Evolutionary conservation across 208 protist species (phyloP).

Genomic region (Trypanosoma brucei): DNA sequence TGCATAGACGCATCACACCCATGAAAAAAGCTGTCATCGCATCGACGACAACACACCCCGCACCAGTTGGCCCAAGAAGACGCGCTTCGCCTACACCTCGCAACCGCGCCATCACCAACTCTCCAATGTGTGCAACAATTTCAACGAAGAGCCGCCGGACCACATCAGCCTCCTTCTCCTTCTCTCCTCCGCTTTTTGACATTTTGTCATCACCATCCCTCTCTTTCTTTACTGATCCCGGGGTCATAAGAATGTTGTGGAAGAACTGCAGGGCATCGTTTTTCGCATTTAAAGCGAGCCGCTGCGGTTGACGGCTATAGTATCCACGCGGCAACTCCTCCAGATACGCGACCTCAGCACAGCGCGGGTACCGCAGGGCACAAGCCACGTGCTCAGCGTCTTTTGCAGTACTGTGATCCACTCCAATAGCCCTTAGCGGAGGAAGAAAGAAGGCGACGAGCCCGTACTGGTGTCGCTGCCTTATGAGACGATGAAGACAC

Average conservation of each 20-base stretch:
- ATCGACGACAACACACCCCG: conserved; percentile 18
- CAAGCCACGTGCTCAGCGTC: conserved; percentile 26
- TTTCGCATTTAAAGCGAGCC: conserved; percentile 26
- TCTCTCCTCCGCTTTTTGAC: conserved; percentile 11
- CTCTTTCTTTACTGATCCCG: background rate
- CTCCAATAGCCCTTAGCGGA: conserved; percentile 58
- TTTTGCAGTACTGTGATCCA: conserved; percentile 45
- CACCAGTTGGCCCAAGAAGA: background rate
- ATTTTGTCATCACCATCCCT: background rate
- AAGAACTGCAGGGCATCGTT: conserved; percentile 33
- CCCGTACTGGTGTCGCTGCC: conserved; percentile 32
- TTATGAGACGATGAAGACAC: conserved; percentile 41
- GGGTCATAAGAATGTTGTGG: conserved; percentile 20
- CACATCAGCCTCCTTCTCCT: conserved; percentile 4
- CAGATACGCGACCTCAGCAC: conserved; percentile 41
- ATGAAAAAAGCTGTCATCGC: conserved; percentile 40
- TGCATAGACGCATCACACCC: conserved; percentile 43
- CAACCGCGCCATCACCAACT: conserved; percentile 22
- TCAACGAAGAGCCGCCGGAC: conserved; percentile 28
- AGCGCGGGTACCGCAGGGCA: conserved; percentile 26
- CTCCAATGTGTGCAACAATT: conserved; percentile 39
- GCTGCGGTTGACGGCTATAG: conserved; percentile 29
- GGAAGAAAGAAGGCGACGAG: conserved; percentile 64
- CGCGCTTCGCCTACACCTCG: conserved; percentile 3
- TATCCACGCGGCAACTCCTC: conserved; percentile 50